Evolutionary conservation across 2,329 filamentous ascomycete species (phyloP), one percentile per base, ranked within the genome.

Genomic region (Coniochaeta sp.): DNA sequence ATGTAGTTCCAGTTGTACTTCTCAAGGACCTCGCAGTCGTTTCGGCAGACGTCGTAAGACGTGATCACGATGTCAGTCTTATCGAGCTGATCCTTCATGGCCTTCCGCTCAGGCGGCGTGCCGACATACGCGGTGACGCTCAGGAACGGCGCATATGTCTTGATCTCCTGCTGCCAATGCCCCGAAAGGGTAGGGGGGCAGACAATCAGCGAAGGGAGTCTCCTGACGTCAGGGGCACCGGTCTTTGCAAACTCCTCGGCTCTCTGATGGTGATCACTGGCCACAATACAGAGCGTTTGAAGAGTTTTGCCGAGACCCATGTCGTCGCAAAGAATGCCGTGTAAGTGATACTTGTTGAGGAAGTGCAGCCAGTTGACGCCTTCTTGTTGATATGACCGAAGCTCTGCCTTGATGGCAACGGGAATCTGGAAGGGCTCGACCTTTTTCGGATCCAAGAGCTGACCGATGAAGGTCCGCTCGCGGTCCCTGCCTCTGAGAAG

Each of bases 281-380:
- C 92, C 40, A 99, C 91, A 62, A 99, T 99, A 68, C 94, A 99
- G 20, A 99, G 82, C 0, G 95, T 99, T 67, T 99, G 94, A 10
- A 99, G 74, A 1, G 94, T 99, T 73, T 99, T 99, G 48, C 94
- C 94, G 26, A 99, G 86, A 63, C 94, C 94, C 94, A 99, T 99
- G 67, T 99, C 94, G 63, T 99, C 94, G 65, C 94, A 99, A 54
- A 99, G 88, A 68, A 99, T 96, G 48, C 94, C 94, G 61, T 99
- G 95, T 1, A 99, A 82, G 62, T 99, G 92, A 66, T 97, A 99
- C 53, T 91, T 91, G 67, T 99, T 99, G 59, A 99, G 84, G 72
- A 99, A 99, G 52, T 95, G 86, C 49, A 99, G 82, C 94, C 94
- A 99, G 65, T 99, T 99, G 64, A 99, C 92, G 66, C 94, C 94